Base-by-base conservation (phyloP, 495 filamentous ascomycete genomes). In the Penicillium macrosclerotiorum region DNA sequence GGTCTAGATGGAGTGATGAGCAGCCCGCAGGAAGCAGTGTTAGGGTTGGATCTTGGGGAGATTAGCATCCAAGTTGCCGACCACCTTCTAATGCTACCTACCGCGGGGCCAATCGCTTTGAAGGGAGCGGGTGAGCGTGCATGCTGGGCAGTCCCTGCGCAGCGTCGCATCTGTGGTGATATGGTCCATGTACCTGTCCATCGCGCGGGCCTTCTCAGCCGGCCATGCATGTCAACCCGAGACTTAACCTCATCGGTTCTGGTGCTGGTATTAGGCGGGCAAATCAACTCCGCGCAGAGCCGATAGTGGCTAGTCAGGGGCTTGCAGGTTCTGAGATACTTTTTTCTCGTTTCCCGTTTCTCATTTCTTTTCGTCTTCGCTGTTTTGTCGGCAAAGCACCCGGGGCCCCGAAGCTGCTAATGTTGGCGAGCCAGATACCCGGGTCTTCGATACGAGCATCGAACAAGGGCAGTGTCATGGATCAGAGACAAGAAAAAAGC, bases 171-270 rank as follows among this genome's bases (percentile, higher is more conserved):
- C 16, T 37, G 18, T 19, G 13, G 19, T 34, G 35, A 35, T 33
- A 32, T 20, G n/a, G 25, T 38, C 37, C 38, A 41, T 33, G 47
- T 50, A 33, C 47, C 47, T 44, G 26, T 27, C 49, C 49, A 42
- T 42, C 32, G 8, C 42, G 29, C 25, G 49, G 22, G 40, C 23
- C 19, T 42, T 30, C 19, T 38, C 42, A 48, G 27, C 50, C 34
- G 50, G 35, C n/a, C 29, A 54, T 54, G 51, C 40, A 54, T 47
- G 45, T 48, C 33, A 49, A 33, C 33, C 33, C 35, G 19, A 30
- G 37, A 13, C 30, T 34, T 35, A 45, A 25, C 51, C 45, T 3
- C 9, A 54, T 45, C 25, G 8, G 45, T 37, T 40, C 23, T 20
- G 39, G 27, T 40, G 32, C 33, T n/a, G 22, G 24, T 11, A 27